These are phyloP conservation scores for Venturia aucupariae DNA, from an alignment of 2,329 filamentous ascomycete species.

Conservation along the genomic window DNA sequence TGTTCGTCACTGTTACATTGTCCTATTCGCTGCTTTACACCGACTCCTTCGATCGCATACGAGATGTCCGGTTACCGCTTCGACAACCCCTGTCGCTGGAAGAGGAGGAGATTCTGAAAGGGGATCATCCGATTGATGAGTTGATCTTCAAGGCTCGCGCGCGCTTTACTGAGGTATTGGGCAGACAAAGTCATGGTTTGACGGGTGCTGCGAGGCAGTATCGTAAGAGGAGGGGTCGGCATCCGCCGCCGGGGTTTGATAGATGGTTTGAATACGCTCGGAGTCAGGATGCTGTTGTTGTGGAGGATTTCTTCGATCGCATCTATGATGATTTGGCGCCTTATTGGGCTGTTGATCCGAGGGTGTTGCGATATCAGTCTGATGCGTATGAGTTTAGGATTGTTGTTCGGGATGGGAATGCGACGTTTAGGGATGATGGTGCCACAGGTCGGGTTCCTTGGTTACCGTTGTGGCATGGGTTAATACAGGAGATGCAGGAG, in stretches of 20 bases:
- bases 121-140: not conserved
- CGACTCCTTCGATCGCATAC: constrained; percentile 2
- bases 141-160: constrained; percentile 8
- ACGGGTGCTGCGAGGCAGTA: constrained; percentile 34
- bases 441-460: constrained; percentile 24
- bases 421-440: constrained; percentile 23
- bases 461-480: constrained; percentile 33
- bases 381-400: constrained; percentile 30
- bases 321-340: constrained; percentile 41
- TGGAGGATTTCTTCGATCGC: constrained; percentile 44
- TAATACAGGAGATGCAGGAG: constrained; percentile 19
- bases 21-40: not conserved
- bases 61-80: not conserved
- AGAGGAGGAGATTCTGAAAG: not conserved
- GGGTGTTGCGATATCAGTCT: constrained; percentile 33
- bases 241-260: constrained; percentile 43
- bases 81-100: not conserved
- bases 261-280: constrained; percentile 38
- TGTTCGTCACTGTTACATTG: not conserved
- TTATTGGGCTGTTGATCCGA: constrained; percentile 39
- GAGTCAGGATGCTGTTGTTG: constrained; percentile 32
- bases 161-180: not conserved
- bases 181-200: constrained; percentile 18
- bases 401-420: constrained; percentile 32
- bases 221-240: constrained; percentile 34